These are phyloP conservation scores for Scedosporium boydii DNA, from an alignment of 2,329 filamentous ascomycete species.

Conservation along the genomic window DNA sequence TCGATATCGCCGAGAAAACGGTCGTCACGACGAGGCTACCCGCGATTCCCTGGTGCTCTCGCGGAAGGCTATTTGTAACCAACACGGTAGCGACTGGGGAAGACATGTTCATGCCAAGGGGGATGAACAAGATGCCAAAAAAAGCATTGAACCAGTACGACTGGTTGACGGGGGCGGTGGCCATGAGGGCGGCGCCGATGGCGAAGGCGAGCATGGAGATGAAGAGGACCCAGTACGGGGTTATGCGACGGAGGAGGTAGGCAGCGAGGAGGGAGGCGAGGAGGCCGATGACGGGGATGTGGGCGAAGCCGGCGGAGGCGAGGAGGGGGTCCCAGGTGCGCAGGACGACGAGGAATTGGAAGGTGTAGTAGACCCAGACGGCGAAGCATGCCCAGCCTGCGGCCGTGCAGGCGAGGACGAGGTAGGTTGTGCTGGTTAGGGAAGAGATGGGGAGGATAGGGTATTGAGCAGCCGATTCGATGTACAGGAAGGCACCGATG, in stretches of 20 bases:
- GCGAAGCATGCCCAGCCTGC: conserved; percentile 47
- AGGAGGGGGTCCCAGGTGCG: conserved; percentile 32
- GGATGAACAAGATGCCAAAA: conserved; percentile 45
- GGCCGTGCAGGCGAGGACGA: conserved; percentile 45
- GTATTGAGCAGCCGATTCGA: conserved; percentile 38
- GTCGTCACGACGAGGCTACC: conserved; percentile 51
- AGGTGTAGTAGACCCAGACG: conserved; percentile 42
- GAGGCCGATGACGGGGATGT: conserved; percentile 31
- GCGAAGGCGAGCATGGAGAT: conserved; percentile 34
- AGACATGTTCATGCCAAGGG: conserved; percentile 58
- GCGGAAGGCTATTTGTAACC: conserved; percentile 41
- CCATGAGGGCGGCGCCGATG: conserved; percentile 30
- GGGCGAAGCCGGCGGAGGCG: conserved; percentile 33
- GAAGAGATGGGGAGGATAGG: conserved; percentile 50
- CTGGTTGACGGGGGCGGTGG: conserved; percentile 40
- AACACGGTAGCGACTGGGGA: conserved; percentile 55
- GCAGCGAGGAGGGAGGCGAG: conserved; percentile 34
- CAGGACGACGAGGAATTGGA: conserved; percentile 36
- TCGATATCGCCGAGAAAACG: conserved; percentile 59
- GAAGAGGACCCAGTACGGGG: conserved; percentile 31
- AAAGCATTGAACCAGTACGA: conserved; percentile 58
- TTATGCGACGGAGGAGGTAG: conserved; percentile 29
- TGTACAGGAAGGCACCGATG: conserved; percentile 43
- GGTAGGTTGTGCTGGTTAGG: conserved; percentile 32
- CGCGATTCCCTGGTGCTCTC: conserved; percentile 35